Evolutionary conservation across 495 filamentous ascomycete genomes (phyloP).

Genomic region (Tuber brumale): DNA sequence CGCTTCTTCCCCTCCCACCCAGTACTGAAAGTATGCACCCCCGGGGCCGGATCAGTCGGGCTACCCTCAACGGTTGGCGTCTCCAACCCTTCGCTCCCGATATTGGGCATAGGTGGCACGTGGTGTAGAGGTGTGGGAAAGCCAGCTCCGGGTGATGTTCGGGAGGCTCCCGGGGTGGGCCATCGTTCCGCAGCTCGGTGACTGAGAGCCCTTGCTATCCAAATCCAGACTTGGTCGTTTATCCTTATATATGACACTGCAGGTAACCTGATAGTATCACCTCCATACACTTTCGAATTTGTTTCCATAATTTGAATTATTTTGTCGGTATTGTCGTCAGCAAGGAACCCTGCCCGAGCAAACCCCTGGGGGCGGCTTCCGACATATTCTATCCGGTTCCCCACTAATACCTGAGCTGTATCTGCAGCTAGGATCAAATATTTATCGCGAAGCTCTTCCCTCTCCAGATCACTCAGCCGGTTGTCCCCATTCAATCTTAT

Average conservation of each 20-base stretch:
- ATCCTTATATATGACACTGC: background rate
- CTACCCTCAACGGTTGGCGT: background rate
- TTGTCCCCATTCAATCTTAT: background rate
- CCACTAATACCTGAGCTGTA: background rate
- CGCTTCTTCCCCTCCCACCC: background rate
- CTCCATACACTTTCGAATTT: background rate
- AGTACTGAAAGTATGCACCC: too few species aligned
- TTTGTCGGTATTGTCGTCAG: background rate
- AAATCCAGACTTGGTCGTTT: background rate
- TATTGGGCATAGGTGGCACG: background rate
- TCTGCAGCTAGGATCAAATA: background rate
- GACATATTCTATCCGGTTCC: background rate
- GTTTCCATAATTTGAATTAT: background rate
- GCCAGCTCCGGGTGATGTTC: too few species aligned
- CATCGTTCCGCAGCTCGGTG: background rate
- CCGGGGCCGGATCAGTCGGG: too few species aligned
- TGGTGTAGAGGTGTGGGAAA: background rate
- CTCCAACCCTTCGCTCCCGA: background rate
- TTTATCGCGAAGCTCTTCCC: conserved; percentile 1
- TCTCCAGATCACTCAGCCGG: background rate
- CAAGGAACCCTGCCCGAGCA: background rate
- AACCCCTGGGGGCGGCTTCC: background rate
- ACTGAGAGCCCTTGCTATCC: background rate
- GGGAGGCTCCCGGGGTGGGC: background rate
- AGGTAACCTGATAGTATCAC: background rate